These are phyloP conservation scores for Aechmea fasciata DNA, from an alignment of 176 grass and related monocot genomes.

Conservation along the genomic window DNA sequence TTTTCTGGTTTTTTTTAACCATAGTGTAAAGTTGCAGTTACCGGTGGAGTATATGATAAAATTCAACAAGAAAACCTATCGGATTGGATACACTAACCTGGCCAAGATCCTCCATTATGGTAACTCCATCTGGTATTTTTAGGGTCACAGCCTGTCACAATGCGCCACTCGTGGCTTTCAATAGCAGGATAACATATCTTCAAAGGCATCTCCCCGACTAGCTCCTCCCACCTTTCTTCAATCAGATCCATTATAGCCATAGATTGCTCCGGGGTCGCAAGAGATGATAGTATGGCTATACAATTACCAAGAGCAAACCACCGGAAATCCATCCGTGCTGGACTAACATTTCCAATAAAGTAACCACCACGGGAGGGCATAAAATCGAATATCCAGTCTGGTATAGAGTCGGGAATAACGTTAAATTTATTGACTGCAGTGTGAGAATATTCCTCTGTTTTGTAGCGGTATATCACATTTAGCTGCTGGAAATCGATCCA, in stretches of 20 bases:
- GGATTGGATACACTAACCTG: constrained; percentile 36
- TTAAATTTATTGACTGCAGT: constrained; percentile 98
- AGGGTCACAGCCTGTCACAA: constrained; percentile 80
- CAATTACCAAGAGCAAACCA: constrained; percentile 97
- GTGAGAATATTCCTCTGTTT: constrained; percentile 93
- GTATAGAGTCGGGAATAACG: constrained; percentile 92
- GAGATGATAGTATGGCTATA: constrained; percentile 80
- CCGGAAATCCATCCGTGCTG: constrained; percentile 86
- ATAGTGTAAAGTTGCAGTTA: neutral
- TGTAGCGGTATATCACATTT: constrained; percentile 92
- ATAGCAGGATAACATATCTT: constrained; percentile 89
- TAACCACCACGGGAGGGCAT: constrained; percentile 80
- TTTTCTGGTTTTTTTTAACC: no score
- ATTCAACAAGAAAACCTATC: constrained; percentile 3
- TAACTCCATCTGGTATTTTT: constrained; percentile 99
- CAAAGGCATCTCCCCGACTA: constrained; percentile 86
- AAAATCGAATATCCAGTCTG: constrained; percentile 95
- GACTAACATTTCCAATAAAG: constrained; percentile 93
- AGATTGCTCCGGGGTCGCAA: constrained; percentile 84
- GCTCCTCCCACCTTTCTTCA: constrained; percentile 80
- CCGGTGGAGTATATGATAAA: neutral
- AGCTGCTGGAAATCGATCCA: constrained; percentile 87
- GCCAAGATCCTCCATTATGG: constrained; percentile 94
- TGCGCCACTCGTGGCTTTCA: constrained; percentile 85
- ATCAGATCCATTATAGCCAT: constrained; percentile 92